Conservation (phyloP, 192 early-diverging fungal genomes). For the Backusella macrospora region DNA sequence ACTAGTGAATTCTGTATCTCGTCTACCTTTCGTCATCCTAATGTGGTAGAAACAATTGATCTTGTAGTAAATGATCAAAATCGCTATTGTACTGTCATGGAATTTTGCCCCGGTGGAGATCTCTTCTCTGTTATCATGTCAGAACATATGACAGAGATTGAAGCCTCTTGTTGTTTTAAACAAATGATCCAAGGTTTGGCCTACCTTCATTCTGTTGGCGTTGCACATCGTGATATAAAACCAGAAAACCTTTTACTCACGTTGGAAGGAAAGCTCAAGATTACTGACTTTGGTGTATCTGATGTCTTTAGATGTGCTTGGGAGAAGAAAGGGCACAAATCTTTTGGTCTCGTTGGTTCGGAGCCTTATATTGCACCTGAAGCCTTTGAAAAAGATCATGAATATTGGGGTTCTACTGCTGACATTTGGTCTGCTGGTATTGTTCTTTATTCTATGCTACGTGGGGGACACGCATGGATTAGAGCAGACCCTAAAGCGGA, state of each 20-base stretch:
- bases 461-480: conserved; percentile 27
- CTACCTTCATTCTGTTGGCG: conserved; percentile 92
- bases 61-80: conserved; percentile 90
- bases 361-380: conserved; percentile 98
- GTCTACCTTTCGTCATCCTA: conserved; percentile 86
- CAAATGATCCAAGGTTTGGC: conserved; percentile 87
- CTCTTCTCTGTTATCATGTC: conserved; percentile 82
- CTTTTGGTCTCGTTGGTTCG: conserved; percentile 85
- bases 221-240: conserved; percentile 86
- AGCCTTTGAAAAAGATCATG: conserved; percentile 69
- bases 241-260: conserved; percentile 90
- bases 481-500: conserved; percentile 22
- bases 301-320: conserved; percentile 90
- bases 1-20: conserved; percentile 95
- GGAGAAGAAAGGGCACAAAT: conserved; percentile 73
- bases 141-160: conserved; percentile 66
- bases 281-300: conserved; percentile 97
- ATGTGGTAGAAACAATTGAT: conserved; percentile 93
- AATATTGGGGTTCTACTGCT: conserved; percentile 84
- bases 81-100: conserved; percentile 81
- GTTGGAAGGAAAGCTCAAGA: conserved; percentile 76
- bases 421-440: conserved; percentile 95
- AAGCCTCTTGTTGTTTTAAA: conserved; percentile 92
- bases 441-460: conserved; percentile 48
- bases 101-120: conserved; percentile 86